Percentiles rank a stretch among this genome's conserved stretches.
These are phyloP conservation scores for Cytospora piceae DNA, from an alignment of 2,329 filamentous ascomycete species.

Conservation along the genomic window DNA sequence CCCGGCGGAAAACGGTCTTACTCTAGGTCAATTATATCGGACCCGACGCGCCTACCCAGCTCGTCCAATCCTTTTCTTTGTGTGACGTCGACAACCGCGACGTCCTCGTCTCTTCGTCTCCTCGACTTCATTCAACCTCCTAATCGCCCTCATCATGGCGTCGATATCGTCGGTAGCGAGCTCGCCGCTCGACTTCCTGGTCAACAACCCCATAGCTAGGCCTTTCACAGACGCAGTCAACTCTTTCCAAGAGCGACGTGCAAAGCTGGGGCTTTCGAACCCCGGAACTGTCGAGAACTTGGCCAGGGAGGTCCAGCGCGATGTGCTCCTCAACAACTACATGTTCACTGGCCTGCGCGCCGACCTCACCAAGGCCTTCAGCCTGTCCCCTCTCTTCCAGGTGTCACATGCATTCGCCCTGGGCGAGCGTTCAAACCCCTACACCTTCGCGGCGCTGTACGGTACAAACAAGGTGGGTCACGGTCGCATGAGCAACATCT, in stretches of 20 bases:
- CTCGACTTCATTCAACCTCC: background rate
- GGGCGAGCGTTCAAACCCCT: conserved; percentile 90
- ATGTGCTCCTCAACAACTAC: conserved; percentile 94
- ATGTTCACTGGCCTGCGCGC: conserved; percentile 96
- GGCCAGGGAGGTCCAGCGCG: conserved; percentile 89
- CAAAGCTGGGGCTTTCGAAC: conserved; percentile 85
- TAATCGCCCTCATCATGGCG: conserved; percentile 50
- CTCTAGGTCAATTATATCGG: conserved; percentile 12
- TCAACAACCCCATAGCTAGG: conserved; percentile 72
- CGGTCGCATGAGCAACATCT: conserved; percentile 25
- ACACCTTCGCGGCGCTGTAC: conserved; percentile 92
- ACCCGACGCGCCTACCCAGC: conserved; percentile 12
- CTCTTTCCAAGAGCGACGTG: conserved; percentile 83
- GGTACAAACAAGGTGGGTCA: conserved; percentile 83
- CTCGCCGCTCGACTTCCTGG: conserved; percentile 67
- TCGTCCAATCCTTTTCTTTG: conserved; percentile 17
- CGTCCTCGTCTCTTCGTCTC: conserved; percentile 28
- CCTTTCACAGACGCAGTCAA: conserved; percentile 77
- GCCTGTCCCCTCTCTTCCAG: conserved; percentile 91
- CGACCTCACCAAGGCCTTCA: conserved; percentile 95
- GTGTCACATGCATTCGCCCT: conserved; percentile 96
- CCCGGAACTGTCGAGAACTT: conserved; percentile 87
- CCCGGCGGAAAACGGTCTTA: conserved; percentile 5
- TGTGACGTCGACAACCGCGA: conserved; percentile 36
- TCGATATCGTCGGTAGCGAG: conserved; percentile 47